Evolutionary conservation across 148 eudicot species (phyloP), one percentile per base, ranked within the genome.

Genomic region (Rhododendron kiyosumense): DNA sequence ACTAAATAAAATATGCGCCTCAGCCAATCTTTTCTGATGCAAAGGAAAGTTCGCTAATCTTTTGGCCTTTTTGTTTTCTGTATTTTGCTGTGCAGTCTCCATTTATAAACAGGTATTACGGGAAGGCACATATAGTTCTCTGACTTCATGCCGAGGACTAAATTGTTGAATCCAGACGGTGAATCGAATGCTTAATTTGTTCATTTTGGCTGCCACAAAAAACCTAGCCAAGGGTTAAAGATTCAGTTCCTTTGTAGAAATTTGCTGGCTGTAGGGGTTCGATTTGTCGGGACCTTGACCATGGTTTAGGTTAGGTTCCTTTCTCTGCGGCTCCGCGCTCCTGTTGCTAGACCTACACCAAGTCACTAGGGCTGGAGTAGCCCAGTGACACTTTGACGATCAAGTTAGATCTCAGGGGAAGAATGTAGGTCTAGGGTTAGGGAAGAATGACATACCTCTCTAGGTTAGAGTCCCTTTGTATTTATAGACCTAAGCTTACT

Each of bases 41-140:
- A 4, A 18, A 32, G 65, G 45, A 61, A 3, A 48, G 28, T 74
- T 59, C 1, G 24, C 69, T 46, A 24, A 51, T 80, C n/a, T 86
- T 26, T 22, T 49, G 9, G 76, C 45, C 34, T 5, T 41, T 57
- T 36, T 24, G 28, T 61, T 81, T 82, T 34, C n/a, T 22, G 15
- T 30, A 24, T 88, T 48, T 67, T 86, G 83, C 46, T 12, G n/a
- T 89, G 92, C 96, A 96, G 99, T 89, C 96, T 63, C 88, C 92
- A 7, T 96, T 93, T 86, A 95, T 96, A 77, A 96, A 96, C 89
- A 89, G 99, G 87, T 96, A 96, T 84, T 96, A 96, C n/a, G 95
- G 99, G 87, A 96, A 96, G 89, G 99, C 99, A 46, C 96, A 96
- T 84, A 77, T 84, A 85, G 89, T 96, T 84, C 79, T 96, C 5